phyloP scores from a whole-genome alignment of 164 flowering plant species.

The Magnolia changhungtana region DNA sequence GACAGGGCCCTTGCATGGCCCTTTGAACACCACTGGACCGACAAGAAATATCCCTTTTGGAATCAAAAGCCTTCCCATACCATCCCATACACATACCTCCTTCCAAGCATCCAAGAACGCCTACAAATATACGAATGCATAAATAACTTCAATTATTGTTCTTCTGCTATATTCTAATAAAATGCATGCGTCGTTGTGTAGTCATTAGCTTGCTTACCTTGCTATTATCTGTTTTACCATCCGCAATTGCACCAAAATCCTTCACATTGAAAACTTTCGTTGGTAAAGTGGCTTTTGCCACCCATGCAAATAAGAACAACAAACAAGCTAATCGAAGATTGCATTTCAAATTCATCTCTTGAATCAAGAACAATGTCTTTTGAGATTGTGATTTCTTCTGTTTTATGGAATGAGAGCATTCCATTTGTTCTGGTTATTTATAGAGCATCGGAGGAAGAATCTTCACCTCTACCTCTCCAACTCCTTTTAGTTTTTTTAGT shows the following conservation, averaged over 20 bases:
- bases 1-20: conserved; percentile 32
- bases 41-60: conserved; percentile 33
- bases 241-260: not conserved
- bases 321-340: too few relatives aligned
- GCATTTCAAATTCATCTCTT: not conserved
- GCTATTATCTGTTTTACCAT: conserved; percentile 9
- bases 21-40: conserved; percentile 20
- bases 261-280: conserved; percentile 3
- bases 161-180: too few relatives aligned
- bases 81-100: conserved; percentile 32
- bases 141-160: too few relatives aligned
- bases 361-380: not conserved
- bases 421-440: too few relatives aligned
- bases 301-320: too few relatives aligned
- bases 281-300: too few relatives aligned
- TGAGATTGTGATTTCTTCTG: too few relatives aligned
- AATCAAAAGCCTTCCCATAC: conserved; percentile 20
- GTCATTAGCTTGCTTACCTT: not conserved
- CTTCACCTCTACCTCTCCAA: too few relatives aligned
- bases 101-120: conserved; percentile 44
- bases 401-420: too few relatives aligned
- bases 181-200: too few relatives aligned
- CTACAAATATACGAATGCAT: conserved; percentile 11
- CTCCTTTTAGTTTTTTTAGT: too few relatives aligned
- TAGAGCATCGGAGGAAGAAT: too few relatives aligned